Evolutionary conservation across 1,284 basidiomycete species (phyloP), one percentile per base, ranked within the genome.

Genomic region (Cutaneotrichosporon arboriforme): DNA sequence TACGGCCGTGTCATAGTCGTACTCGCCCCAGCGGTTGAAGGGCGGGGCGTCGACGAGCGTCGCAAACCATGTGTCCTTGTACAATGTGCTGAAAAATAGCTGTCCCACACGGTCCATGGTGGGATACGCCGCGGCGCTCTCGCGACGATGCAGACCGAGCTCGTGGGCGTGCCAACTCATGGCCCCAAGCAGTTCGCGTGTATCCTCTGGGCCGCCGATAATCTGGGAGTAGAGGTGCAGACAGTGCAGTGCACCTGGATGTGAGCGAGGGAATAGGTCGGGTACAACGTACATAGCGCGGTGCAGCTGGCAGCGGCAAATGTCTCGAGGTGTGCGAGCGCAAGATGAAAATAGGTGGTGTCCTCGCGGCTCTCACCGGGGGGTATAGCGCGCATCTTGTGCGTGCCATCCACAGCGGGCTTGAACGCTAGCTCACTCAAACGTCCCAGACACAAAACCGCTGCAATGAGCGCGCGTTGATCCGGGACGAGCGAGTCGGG

Each of bases 141-240:
- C 60, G 14, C 46, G 50, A n/a, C 57, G 53, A 49, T 65, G 59
- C 18, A 67, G 48, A 2, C 63, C 63, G 2, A 67, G 61, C 33
- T 65, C 59, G 2, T 57, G 56, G 10, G 59, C 58, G 13, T 65
- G 61, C 61, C 60, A 61, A 15, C 56, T 52, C 63, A 67, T 65
- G 49, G 61, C 59, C 35, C 59, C 53, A 39, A 63, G 48, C 44
- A 65, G 43, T 35, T 61, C 54, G 15, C 60, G 55, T 8, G 53
- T 60, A 53, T 67, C 65, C 5, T 56, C 56, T 1, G 59, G 52
- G 14, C 65, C 65, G 8, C 63, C 65, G 20, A 57, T 20, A 20
- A 57, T 54, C 51, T 55, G 51, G 3, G 57, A 51, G 26, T 54
- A 65, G 1, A 64, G 56, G 14, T 61, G 58, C 14, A 67, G 54